Evolutionary conservation across 306 rosid species (phyloP).

Genomic region (Dalbergia cultrata): DNA sequence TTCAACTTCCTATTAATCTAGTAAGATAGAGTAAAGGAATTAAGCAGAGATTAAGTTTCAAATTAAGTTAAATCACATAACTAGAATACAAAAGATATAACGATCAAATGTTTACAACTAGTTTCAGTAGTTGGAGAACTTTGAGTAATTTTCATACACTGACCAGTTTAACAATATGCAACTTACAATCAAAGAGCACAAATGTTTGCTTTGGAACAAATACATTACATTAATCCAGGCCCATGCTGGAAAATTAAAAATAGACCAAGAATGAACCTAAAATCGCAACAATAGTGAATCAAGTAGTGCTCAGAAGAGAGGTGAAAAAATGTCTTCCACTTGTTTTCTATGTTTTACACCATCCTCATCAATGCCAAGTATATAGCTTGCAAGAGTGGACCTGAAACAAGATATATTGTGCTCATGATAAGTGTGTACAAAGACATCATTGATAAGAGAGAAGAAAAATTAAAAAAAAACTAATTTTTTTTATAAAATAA

Average conservation of each 20-base stretch:
- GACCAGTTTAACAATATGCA: too few relatives aligned
- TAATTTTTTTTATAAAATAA: neutral
- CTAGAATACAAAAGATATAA: too few relatives aligned
- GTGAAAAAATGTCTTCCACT: constrained; percentile 71
- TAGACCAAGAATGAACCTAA: constrained; percentile 74
- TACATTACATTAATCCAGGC: constrained; percentile 10
- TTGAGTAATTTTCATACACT: too few relatives aligned
- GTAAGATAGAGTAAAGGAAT: too few relatives aligned
- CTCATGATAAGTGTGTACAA: constrained; percentile 29
- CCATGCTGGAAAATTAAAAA: constrained; percentile 31
- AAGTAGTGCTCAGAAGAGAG: constrained; percentile 82
- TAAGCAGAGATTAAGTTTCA: too few relatives aligned
- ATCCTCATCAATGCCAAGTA: constrained; percentile 82
- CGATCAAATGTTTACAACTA: too few relatives aligned
- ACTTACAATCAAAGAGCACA: too few relatives aligned
- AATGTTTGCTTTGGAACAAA: too few relatives aligned
- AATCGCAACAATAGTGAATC: constrained; percentile 86
- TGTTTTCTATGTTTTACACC: constrained; percentile 63
- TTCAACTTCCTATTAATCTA: too few relatives aligned
- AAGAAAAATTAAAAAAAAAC: neutral
- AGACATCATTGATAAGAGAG: constrained; percentile 23
- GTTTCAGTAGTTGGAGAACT: too few relatives aligned
- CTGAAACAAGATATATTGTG: constrained; percentile 58
- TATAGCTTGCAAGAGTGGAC: constrained; percentile 87
- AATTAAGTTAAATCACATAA: too few relatives aligned